Evolutionary conservation across 2,329 filamentous ascomycete genomes (phyloP).

Genomic region (Ascochyta pisi): DNA sequence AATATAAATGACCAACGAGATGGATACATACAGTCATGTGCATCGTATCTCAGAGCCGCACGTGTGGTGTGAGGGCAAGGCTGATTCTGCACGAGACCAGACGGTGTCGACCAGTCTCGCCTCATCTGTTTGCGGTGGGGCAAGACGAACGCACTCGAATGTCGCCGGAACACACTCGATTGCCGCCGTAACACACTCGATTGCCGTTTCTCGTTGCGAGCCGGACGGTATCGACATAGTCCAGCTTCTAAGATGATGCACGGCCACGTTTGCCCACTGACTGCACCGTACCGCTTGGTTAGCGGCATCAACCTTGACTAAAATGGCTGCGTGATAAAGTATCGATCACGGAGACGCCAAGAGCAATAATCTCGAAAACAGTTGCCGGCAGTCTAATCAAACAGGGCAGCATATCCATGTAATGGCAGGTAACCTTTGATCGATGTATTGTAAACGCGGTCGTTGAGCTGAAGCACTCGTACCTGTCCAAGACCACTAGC

Average conservation of each 20-base stretch:
- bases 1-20: background rate
- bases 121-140: constrained; percentile 1
- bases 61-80: constrained; percentile 9
- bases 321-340: background rate
- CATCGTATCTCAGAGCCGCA: constrained; percentile 9
- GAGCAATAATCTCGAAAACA: background rate
- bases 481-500: background rate
- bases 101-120: background rate
- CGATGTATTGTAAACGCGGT: too few relatives aligned
- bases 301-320: background rate
- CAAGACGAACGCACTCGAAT: background rate
- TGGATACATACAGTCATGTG: constrained; percentile 5
- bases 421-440: too few relatives aligned
- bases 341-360: background rate
- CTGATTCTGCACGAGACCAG: background rate
- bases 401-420: background rate
- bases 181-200: background rate
- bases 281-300: background rate
- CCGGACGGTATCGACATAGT: background rate
- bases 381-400: background rate
- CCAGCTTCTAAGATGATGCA: background rate
- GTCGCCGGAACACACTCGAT: background rate
- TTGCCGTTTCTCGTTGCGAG: background rate
- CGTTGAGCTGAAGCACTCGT: background rate
- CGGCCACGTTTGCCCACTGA: background rate